Evolutionary conservation across 805 yeast species (phyloP), one percentile per base, ranked within the genome.

Genomic region (Wickerhamiella galacta): DNA sequence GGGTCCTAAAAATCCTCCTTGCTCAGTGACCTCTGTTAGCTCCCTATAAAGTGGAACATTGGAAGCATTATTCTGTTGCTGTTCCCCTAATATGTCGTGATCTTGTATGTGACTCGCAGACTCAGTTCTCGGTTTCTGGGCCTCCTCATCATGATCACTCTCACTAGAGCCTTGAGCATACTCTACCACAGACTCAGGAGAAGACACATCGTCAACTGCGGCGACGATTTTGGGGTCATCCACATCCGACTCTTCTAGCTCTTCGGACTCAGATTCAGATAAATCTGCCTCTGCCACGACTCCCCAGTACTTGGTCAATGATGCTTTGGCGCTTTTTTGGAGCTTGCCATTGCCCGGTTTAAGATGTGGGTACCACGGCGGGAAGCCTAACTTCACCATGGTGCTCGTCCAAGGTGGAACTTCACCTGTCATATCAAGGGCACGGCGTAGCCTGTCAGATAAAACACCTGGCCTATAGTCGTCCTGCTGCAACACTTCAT

Each of bases 361-460:
- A 9, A 9, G 8, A 24, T 24, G 8, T 9, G 74, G 73, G 53
- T 81, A 85, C 14, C 82, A 64, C 0, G 94, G 94, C 0, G 96
- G 94, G 18, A 77, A 71, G 0, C 95, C 95, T 10, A 68, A 45
- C 35, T 66, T 61, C 33, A 64, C 64, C 79, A 85, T 75, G 23
- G 66, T 66, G 2, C 62, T 52, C 16, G 75, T 62, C 95, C 95
- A 87, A 0, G 95, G 94, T 2, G 83, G 82, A 4, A 74, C 64
- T 1, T 60, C 57, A 25, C 60, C 66, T 5, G 65, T 63, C 44
- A 83, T 58, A 0, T 79, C 83, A 43, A 87, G 54, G 0, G 93
- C 94, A 2, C 57, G 54, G 28, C 73, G 53, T n/a, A 87, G 60
- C 15, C 64, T 66, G 4, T 52, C 44, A n/a, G 83, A 71, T 2